These are phyloP conservation scores for Nepenthes gracilis DNA, from an alignment of 148 eudicot species.

Conservation along the genomic window DNA sequence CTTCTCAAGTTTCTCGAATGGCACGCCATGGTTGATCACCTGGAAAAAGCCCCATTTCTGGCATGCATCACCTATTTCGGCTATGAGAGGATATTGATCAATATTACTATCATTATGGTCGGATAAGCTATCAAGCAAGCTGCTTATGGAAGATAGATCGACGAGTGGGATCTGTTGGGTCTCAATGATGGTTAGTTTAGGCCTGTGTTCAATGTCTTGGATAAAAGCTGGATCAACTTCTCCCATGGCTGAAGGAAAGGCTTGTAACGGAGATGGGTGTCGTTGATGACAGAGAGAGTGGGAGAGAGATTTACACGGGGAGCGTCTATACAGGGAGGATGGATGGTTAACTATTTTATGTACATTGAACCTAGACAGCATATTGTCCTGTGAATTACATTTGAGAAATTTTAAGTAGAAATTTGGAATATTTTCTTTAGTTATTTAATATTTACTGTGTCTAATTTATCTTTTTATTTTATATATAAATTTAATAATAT, in stretches of 20 bases:
- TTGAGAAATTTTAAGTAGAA: too few species aligned
- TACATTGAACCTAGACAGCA: too few species aligned
- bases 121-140: not conserved
- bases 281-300: too few species aligned
- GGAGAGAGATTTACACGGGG: too few species aligned
- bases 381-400: too few species aligned
- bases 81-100: slow-evolving; percentile 5
- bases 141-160: slow-evolving; percentile 15
- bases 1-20: slow-evolving; percentile 13
- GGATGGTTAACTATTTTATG: too few species aligned
- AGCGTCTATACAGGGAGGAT: too few species aligned
- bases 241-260: not conserved
- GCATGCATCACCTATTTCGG: slow-evolving; percentile 30
- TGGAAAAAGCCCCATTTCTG: slow-evolving; percentile 48
- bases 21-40: slow-evolving; percentile 45
- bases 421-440: too few species aligned
- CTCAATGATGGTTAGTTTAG: slow-evolving; percentile 13
- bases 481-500: too few species aligned
- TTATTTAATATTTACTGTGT: too few species aligned
- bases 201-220: slow-evolving; percentile 36
- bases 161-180: slow-evolving; percentile 44
- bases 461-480: too few species aligned
- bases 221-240: slow-evolving; percentile 30
- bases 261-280: too few species aligned
- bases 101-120: not conserved